Evolutionary conservation across 73 alveolate genomes (phyloP).

Genomic region (Tetrahymena elliotti): DNA sequence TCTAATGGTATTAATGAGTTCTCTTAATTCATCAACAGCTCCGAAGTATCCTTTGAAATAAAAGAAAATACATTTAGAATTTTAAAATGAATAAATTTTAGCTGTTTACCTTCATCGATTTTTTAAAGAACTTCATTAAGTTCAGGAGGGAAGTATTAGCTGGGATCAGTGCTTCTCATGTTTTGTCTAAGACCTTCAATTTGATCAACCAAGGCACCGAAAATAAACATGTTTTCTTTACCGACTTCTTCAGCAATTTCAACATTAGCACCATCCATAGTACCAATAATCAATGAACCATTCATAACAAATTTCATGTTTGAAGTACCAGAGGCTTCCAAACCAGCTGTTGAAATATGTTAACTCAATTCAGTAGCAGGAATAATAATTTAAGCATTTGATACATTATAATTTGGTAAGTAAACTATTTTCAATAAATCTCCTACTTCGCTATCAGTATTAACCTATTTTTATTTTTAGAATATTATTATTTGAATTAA

Average conservation of each 20-base stretch:
- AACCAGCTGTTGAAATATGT: conserved; percentile 98
- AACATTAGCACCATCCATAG: conserved; percentile 98
- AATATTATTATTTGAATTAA: no score
- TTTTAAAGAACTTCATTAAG: conserved; percentile 10
- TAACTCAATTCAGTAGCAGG: conserved; percentile 97
- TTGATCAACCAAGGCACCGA: conserved; percentile 39
- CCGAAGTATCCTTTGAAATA: conserved; percentile 1
- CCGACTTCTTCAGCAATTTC: conserved; percentile 98
- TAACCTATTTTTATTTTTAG: conserved; percentile 44
- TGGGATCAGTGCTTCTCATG: conserved; percentile 42
- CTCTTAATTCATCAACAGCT: conserved; percentile 13
- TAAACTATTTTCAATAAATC: conserved; percentile 80
- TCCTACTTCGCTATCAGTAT: conserved; percentile 87
- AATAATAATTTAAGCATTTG: conserved; percentile 91
- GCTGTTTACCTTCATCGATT: conserved; percentile 19
- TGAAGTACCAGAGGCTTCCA: conserved; percentile 85
- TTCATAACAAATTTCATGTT: conserved; percentile 94
- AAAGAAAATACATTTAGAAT: neutral
- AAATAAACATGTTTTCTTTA: conserved; percentile 71
- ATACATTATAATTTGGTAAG: conserved; percentile 93
- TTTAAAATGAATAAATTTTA: neutral
- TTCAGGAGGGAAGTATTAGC: conserved; percentile 42
- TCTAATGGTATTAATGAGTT: conserved; percentile 19
- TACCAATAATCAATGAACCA: conserved; percentile 94
- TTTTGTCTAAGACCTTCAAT: conserved; percentile 22